Conservation (phyloP, 2,329 filamentous ascomycete genomes). For the Cercospora canescens region DNA sequence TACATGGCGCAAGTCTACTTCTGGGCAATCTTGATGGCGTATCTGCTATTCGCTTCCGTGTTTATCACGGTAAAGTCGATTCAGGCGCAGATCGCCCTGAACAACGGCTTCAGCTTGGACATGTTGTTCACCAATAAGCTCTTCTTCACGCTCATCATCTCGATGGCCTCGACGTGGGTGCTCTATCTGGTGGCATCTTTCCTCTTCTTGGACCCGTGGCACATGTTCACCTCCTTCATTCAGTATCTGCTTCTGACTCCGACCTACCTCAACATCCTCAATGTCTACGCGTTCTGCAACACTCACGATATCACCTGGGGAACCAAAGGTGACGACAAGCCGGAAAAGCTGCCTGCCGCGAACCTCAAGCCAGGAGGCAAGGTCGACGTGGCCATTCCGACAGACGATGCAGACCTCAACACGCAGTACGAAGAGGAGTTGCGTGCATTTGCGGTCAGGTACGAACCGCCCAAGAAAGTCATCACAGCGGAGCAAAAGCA, state of each 20-base stretch:
- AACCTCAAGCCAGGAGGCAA: slow-evolving; percentile 92
- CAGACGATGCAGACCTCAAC: slow-evolving; percentile 92
- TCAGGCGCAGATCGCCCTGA: slow-evolving; percentile 63
- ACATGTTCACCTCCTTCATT: slow-evolving; percentile 92
- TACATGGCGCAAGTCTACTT: slow-evolving; percentile 99
- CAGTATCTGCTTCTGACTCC: slow-evolving; percentile 95
- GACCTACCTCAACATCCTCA: slow-evolving; percentile 97
- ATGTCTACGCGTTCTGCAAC: slow-evolving; percentile 98
- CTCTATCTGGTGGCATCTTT: slow-evolving; percentile 90
- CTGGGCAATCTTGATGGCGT: slow-evolving; percentile 95
- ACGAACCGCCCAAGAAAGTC: slow-evolving; percentile 67
- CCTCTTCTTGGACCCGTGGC: slow-evolving; percentile 97
- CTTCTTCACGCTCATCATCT: slow-evolving; percentile 93
- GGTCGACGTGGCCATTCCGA: slow-evolving; percentile 81
- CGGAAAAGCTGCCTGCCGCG: slow-evolving; percentile 84
- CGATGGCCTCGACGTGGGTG: slow-evolving; percentile 85
- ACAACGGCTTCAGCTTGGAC: slow-evolving; percentile 65
- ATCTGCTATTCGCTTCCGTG: slow-evolving; percentile 90
- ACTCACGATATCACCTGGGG: slow-evolving; percentile 98
- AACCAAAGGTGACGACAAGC: slow-evolving; percentile 96
- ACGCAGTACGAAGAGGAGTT: slow-evolving; percentile 90
- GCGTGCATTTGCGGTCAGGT: slow-evolving; percentile 70
- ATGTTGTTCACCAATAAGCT: slow-evolving; percentile 82
- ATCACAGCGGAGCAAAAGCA: slow-evolving; percentile 72
- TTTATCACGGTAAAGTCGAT: slow-evolving; percentile 92